Conservation (phyloP, 75 land plant species). For the Adiantum capillusveneris region DNA sequence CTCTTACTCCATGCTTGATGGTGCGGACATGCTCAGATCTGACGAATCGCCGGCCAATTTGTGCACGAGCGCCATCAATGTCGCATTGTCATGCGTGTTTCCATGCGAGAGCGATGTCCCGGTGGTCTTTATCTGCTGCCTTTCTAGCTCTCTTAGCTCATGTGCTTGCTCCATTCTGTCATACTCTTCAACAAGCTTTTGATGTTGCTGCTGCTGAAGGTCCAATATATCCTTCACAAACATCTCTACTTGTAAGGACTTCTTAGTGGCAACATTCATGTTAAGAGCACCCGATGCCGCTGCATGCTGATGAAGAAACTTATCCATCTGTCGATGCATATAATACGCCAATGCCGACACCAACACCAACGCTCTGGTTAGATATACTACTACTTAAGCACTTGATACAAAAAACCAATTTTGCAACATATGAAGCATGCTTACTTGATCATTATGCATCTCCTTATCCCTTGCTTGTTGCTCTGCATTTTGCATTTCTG, state of each 20-base stretch:
- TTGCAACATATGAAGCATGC: too few relatives aligned
- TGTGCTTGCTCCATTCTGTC: constrained; percentile 2
- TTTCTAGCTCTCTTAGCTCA: constrained; percentile 1
- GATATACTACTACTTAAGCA: too few relatives aligned
- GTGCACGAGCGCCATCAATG: constrained; percentile 25
- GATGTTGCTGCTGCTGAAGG: constrained; percentile 1
- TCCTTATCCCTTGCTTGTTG: too few relatives aligned
- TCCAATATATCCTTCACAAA: constrained; percentile 1
- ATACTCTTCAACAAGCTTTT: constrained; percentile 3
- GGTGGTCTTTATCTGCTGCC: background rate
- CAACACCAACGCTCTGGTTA: too few relatives aligned
- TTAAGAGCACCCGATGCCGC: background rate
- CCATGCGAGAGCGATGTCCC: background rate
- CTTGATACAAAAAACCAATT: too few relatives aligned
- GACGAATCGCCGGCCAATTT: constrained; percentile 20
- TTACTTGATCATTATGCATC: too few relatives aligned
- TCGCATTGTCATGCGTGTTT: constrained; percentile 9
- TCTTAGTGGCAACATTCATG: background rate
- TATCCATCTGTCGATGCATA: too few relatives aligned
- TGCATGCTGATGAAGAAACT: too few relatives aligned
- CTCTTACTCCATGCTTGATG: too few relatives aligned
- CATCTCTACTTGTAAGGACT: constrained; percentile 2
- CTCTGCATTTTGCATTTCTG: too few relatives aligned
- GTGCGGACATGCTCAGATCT: constrained; percentile 2
- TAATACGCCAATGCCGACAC: too few relatives aligned